Base-by-base conservation (phyloP, 352 stramenopile genomes). In the Phytophthora hybrid region DNA sequence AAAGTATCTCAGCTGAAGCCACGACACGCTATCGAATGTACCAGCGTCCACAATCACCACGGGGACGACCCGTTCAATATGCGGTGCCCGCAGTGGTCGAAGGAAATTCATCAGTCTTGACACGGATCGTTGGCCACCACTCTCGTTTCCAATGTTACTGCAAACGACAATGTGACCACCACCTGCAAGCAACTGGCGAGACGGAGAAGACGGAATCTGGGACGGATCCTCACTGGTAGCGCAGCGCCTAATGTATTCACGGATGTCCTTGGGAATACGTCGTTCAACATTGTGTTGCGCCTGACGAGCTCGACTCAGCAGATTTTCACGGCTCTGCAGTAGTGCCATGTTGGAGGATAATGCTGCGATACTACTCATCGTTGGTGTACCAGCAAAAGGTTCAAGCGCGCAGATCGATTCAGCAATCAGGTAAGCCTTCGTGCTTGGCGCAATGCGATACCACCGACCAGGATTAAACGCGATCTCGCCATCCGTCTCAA, bases 151-250 rank as follows among this genome's bases (percentile, higher is more conserved):
- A 55, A 87, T 79, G 52, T 93, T 94, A 62, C 89, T 95, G 71
- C 89, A 96, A 4, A 96, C 87, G 21, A 96, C 84, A 66, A 95
- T 93, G 46, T 96, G 89, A 0, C 85, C 84, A 19, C 89, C 89
- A 14, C 68, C 31, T 14, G 75, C 58, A 3, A 95, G 54, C 18
- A 95, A 64, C 1, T 74, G 29, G 4, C 60, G 63, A 10, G 88
- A 79, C 21, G 88, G 88, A 10, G 80, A 72, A 10, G 52, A 75
- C 0, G 89, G 83, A 3, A 76, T 56, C 21, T 81, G 67, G 26
- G 87, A 83, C 0, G 72, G 62, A 14, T 79, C 72, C 5, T 66
- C 60, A 34, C 44, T 82, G 5, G 31, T 66, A 34, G 76, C 74
- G 47, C 81, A 89, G 6, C 78, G 84, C 11, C 69, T 56, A 13